phyloP scores from a whole-genome alignment of 345 rosid species.

The Excoecaria agallocha region DNA sequence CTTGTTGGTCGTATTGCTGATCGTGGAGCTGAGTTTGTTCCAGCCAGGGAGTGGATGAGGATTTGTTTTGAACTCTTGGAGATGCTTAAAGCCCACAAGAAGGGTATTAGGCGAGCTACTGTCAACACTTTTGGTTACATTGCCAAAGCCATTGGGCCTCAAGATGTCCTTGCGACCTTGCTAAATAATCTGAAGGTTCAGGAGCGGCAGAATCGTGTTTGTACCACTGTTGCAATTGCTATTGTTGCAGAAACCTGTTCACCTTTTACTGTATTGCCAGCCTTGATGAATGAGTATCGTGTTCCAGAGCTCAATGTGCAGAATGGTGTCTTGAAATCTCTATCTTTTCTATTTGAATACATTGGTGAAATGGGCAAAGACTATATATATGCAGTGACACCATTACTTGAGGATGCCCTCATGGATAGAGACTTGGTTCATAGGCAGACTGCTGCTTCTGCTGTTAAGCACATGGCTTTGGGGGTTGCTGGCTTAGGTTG shows the following conservation, averaged over 20 bases:
- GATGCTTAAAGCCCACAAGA: constrained; percentile 99
- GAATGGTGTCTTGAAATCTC: constrained; percentile 94
- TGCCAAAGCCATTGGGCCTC: constrained; percentile 99
- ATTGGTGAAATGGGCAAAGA: constrained; percentile 99
- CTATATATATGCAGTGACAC: constrained; percentile 96
- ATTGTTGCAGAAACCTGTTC: constrained; percentile 98
- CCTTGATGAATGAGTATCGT: constrained; percentile 95
- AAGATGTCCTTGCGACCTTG: constrained; percentile 93
- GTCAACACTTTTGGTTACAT: constrained; percentile 98
- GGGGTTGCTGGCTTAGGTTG: constrained; percentile 99
- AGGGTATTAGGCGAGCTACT: constrained; percentile 94
- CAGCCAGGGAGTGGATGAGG: constrained; percentile 99
- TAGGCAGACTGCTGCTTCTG: constrained; percentile 98
- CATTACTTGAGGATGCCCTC: constrained; percentile 94
- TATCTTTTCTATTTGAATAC: constrained; percentile 93
- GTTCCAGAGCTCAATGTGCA: constrained; percentile 98
- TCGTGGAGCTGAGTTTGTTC: constrained; percentile 99
- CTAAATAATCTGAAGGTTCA: constrained; percentile 98
- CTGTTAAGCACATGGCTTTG: constrained; percentile 95
- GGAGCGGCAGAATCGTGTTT: constrained; percentile 98
- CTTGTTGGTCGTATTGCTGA: constrained; percentile 99
- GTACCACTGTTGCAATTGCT: constrained; percentile 98
- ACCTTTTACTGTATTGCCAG: constrained; percentile 92
- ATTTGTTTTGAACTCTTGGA: constrained; percentile 97
- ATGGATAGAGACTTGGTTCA: constrained; percentile 98